Percentiles rank a stretch among this genome's conserved stretches.
Conservation (phyloP, 441 rosid species). For the Corymbia citriodora region DNA sequence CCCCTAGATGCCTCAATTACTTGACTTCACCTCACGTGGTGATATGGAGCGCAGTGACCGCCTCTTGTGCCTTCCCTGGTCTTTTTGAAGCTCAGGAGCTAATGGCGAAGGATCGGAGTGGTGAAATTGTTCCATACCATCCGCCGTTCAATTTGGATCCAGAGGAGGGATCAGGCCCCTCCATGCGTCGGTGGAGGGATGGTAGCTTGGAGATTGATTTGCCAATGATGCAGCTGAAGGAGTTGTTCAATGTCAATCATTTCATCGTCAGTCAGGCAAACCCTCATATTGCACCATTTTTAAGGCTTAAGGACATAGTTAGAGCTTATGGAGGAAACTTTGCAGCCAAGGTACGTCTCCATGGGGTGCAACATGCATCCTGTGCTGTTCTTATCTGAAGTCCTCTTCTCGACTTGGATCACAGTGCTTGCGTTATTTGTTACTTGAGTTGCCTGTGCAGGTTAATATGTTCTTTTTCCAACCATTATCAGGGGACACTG, state of each 20-base stretch:
- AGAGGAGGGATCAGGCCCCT: conserved; percentile 50
- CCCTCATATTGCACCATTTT: conserved; percentile 86
- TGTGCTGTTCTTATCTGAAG: background rate
- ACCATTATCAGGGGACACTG: background rate
- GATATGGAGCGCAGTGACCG: conserved; percentile 97
- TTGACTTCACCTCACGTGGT: conserved; percentile 96
- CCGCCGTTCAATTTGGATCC: conserved; percentile 91
- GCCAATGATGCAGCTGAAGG: conserved; percentile 98
- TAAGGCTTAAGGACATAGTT: conserved; percentile 73
- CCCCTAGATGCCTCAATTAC: conserved; percentile 95
- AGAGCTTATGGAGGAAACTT: conserved; percentile 94
- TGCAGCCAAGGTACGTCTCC: conserved; percentile 77
- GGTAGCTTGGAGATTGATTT: conserved; percentile 96
- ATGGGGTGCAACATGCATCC: background rate
- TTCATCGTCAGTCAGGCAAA: conserved; percentile 96
- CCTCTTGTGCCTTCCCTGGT: conserved; percentile 97
- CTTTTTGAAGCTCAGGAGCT: conserved; percentile 97
- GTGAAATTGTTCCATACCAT: conserved; percentile 89
- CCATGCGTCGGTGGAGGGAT: conserved; percentile 92
- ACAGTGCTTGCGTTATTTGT: background rate
- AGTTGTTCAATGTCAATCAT: conserved; percentile 94
- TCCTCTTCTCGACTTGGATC: background rate
- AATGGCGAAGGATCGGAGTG: conserved; percentile 96
- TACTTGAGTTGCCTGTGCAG: conserved; percentile 23
- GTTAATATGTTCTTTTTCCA: conserved; percentile 9